These are phyloP conservation scores for Pneumocystis jirovecii DNA, from an alignment of 1,139 yeast species.

Conservation along the genomic window DNA sequence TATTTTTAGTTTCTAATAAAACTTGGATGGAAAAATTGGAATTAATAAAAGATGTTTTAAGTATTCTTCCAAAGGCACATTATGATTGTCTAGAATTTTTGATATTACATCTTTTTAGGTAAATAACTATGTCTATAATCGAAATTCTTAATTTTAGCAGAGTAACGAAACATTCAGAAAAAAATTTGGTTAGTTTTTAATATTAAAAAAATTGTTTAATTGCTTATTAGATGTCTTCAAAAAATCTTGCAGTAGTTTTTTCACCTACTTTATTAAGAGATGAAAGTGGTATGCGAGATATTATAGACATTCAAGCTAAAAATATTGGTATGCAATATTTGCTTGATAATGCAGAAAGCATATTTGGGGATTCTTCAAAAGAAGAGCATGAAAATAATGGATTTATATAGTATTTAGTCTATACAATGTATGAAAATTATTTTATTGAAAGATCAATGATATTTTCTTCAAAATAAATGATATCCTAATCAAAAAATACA, in stretches of 20 bases:
- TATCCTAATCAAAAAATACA: not conserved
- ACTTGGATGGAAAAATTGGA: slow-evolving; percentile 24
- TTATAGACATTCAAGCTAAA: slow-evolving; percentile 70
- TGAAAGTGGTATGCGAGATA: slow-evolving; percentile 65
- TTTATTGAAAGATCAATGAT: not conserved
- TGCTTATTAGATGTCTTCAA: slow-evolving; percentile 43
- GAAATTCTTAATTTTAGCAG: not conserved
- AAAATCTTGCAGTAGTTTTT: slow-evolving; percentile 80
- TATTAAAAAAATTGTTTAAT: not conserved
- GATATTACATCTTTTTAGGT: slow-evolving; percentile 1
- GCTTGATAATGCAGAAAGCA: slow-evolving; percentile 36
- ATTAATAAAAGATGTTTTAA: slow-evolving; percentile 26
- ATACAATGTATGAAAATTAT: not conserved
- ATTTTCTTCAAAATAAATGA: not conserved
- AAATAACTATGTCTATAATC: not conserved
- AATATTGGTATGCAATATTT: slow-evolving; percentile 68
- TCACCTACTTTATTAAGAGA: slow-evolving; percentile 90
- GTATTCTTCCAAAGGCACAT: slow-evolving; percentile 53
- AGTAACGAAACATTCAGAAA: slow-evolving; percentile 35
- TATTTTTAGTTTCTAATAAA: slow-evolving; percentile 27
- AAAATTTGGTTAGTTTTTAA: slow-evolving; percentile 30
- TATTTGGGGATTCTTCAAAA: slow-evolving; percentile 9
- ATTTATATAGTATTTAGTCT: not conserved
- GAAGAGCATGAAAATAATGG: not conserved
- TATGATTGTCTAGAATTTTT: slow-evolving; percentile 27